Base-by-base conservation (phyloP, 495 filamentous ascomycete genomes). In the Aspergillus panamensis region DNA sequence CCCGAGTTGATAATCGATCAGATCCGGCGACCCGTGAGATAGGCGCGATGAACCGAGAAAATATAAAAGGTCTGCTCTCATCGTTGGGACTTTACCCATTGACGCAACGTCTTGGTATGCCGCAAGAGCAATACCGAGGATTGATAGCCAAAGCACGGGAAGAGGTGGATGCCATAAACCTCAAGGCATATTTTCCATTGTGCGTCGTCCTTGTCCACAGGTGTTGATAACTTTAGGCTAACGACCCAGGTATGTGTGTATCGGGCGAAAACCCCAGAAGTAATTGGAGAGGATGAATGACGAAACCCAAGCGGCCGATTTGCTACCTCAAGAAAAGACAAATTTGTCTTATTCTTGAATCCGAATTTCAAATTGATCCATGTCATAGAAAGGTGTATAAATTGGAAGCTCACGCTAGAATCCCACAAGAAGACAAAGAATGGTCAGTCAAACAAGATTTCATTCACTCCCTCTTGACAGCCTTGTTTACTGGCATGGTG, bases 151-250 rank as follows among this genome's bases (percentile, higher is more conserved):
- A 83, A 59, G 87, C 89, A 25, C 81, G 83, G 53, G 68, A 73
- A 55, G 90, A 95, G 62, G 85, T 87, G 21, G 79, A 80, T 35
- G 82, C 87, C 55, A 78, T 73, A 44, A 76, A 75, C 31, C 74
- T 87, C 60, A 92, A 86, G 76, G 83, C 88, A 55, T 92, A 92
- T 68, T 90, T 91, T 58, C 88, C 87, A 42, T 68, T 91, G 85
- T 91, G 68, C 73, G 87, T 80, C 13, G 5, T 7, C 35, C 21
- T 48, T 10, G 12, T 43, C 10, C 16, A 51, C 8, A 16, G 8
- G 0, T n/a, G n/a, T 40, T 10, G 29, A 2, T 31, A 16, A 10
- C 21, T 13, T 39, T 25, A 30, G 43, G 21, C 69, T 71, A 56
- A 70, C 65, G 21, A 25, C 32, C n/a, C 60, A 83, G 80, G 61